Base-by-base conservation (phyloP, 192 early-diverging fungal genomes). In the Dimargaris verticillata region DNA sequence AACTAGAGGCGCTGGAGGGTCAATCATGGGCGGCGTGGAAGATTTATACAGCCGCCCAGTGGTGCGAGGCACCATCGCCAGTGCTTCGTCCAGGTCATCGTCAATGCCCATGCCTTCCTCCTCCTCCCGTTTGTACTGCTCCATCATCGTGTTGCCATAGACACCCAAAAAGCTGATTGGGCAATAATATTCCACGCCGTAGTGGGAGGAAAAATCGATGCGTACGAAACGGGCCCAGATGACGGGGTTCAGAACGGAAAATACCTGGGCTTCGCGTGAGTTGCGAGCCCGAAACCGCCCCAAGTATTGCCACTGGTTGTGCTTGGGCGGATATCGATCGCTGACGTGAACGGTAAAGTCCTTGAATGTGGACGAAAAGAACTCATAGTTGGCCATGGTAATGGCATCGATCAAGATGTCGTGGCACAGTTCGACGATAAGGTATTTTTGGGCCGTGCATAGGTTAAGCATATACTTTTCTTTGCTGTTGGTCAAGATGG, bases 401-500 rank as follows among this genome's bases (percentile, higher is more conserved):
- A 99, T 66, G 1, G 88, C 81, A 68, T 95, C 89, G 24, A 99
- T 83, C 6, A 95, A 68, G 60, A 97, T 93, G 22, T 87, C 87
- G 64, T 97, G 84, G 70, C 96, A 99, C 5, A 99, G 78, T 71
- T 95, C 90, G 15, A 97, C 77, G n/a, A 91, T 82, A 0, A 97
- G 83, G 69, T 85, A 93, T 61, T 90, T 90, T 20, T 72, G 68
- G 4, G 86, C 81, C 15, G 76, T 67, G 72, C 96, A 99, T 65
- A 80, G 77, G 72, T 94, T 97, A 12, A 96, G 78, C 86, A 99
- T 86, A 71, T 99, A 99, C 52, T 81, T 75, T 74, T 99, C 96
- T 66, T 95, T 96, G 72, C 80, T 88, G 46, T 89, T 83, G 64
- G 82, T 84, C 4, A 99, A 68, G 47, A 99, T 92, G 0, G 89